Base-by-base conservation (phyloP, 352 stramenopile species). In the Pythium phragmiticola region DNA sequence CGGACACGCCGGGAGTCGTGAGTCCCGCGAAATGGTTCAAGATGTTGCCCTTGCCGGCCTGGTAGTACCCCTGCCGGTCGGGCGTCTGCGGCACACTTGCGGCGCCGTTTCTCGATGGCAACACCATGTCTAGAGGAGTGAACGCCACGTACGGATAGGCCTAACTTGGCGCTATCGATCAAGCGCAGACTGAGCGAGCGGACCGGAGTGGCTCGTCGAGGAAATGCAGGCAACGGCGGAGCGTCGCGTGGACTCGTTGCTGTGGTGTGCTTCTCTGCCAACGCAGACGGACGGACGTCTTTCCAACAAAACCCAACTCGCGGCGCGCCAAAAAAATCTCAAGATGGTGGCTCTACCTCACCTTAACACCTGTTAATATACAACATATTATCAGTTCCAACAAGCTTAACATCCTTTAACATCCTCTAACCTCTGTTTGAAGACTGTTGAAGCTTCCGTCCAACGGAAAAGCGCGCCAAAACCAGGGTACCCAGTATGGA, bases 1-100 rank as follows among this genome's bases (percentile, higher is more conserved):
- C 63, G 21, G 52, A 39, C 16, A n/a, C 48, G 13, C 74, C 68
- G 12, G 79, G 78, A 37, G 77, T 84, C 54, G 75, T 65, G 17
- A 90, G 63, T 21, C 70, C 68, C 0, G 76, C 77, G 56, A 90
- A 90, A 67, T 90, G 79, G 67, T 65, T 73, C n/a, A 90, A 60
- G 37, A 90, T 70, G 58, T 75, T 63, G 56, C 81, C 81, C 28
- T 78, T 87, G 57, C 76, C 79, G 12, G 76, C 72, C 64, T 87
- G 61, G 51, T 88, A 90, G 41, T 62, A 74, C 23, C 33, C 59
- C 46, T 54, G 47, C 30, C 61, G 59, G 42, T 66, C 54, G 53
- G 66, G 66, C 41, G 66, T 72, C 46, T 65, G 41, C 34, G 66
- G 45, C 23, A 57, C 59, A 50, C 33, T 57, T 26, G 28, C 34